Conservation (phyloP, 805 yeast species). For the Monosporozyma yasuniensis region DNA sequence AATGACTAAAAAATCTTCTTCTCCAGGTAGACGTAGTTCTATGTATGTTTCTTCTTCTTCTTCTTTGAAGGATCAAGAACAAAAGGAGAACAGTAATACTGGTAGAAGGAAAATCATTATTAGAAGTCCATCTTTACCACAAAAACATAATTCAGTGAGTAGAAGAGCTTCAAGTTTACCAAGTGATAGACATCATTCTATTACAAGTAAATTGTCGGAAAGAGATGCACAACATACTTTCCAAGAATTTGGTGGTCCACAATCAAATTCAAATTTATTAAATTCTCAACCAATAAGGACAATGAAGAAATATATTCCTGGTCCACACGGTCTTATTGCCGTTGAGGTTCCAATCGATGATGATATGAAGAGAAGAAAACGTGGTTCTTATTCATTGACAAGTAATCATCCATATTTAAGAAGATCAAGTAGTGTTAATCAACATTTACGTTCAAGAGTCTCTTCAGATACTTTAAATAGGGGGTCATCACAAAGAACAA, state of each 20-base stretch:
- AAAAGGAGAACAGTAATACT: background rate
- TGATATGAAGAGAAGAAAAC: slow-evolving; percentile 3
- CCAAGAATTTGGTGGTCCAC: slow-evolving; percentile 29
- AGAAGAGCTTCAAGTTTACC: slow-evolving; percentile 15
- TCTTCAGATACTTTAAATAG: background rate
- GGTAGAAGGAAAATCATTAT: background rate
- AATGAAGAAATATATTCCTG: slow-evolving; percentile 64
- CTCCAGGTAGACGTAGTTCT: background rate
- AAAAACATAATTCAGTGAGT: slow-evolving; percentile 1
- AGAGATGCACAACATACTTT: slow-evolving; percentile 26
- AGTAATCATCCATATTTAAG: background rate
- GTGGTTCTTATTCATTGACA: slow-evolving; percentile 3
- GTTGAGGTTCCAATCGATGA: slow-evolving; percentile 53
- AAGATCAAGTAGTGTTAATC: slow-evolving; percentile 1
- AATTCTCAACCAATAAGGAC: slow-evolving; percentile 28
- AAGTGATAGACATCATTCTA: slow-evolving; percentile 4
- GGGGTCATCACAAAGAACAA: background rate
- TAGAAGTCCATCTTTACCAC: slow-evolving; percentile 4
- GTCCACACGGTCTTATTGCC: slow-evolving; percentile 59
- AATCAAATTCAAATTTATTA: slow-evolving; percentile 8
- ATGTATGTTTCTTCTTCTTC: background rate
- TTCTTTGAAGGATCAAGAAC: background rate
- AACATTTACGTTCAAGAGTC: background rate
- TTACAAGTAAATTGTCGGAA: slow-evolving; percentile 2
- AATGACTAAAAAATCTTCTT: slow-evolving; percentile 1